Evolutionary conservation across 805 yeast species (phyloP), one percentile per base, ranked within the genome.

Genomic region (Vanderwaltozyma yarrowii): DNA sequence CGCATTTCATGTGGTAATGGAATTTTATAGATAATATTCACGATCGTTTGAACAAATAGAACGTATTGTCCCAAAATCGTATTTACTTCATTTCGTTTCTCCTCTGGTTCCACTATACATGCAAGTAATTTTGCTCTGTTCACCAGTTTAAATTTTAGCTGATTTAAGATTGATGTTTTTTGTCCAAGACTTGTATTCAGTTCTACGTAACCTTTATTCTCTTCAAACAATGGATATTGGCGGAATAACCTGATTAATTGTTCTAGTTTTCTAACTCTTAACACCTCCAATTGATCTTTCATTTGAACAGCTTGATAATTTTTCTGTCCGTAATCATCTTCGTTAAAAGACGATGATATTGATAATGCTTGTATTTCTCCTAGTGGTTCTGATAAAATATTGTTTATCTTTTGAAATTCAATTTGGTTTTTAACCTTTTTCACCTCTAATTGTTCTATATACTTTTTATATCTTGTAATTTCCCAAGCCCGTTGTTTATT

Each of bases 281-380:
- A 12, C 2, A 32, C 25, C 4, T 42, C 45, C 15, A 50, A 12
- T 21, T 38, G 35, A 20, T 46, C 47, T 24, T 45, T 47, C 2
- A 37, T 37, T 28, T 51, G 50, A 16, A 46, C 45, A 7, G 50
- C 39, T 28, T 49, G 41, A 3, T 58, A 51, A 33, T 44, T 53
- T 16, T 44, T 49, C 17, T 37, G 42, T 5, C 60, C 61, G 37
- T 50, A 58, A 17, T 50, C 51, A 12, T 56, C 56, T 13, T 30
- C 15, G 3, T 23, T 18, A 12, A 4, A 24, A 8, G 27, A 8
- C 4, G 11, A 10, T 24, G 27, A 11, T 24, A 12, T 21, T 21
- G 9, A 21, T 7, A 21, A 9, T 7, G 23, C 9, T 6, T 21
- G 23, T 9, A 21, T 9, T 21, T 21, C 23, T 21, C 9, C 23